A percentile compares a stretch with the other conserved stretches of the same genome.
These are phyloP conservation scores for Holtermanniella nyarrowii DNA, from an alignment of 768 basidiomycete species.

Conservation along the genomic window DNA sequence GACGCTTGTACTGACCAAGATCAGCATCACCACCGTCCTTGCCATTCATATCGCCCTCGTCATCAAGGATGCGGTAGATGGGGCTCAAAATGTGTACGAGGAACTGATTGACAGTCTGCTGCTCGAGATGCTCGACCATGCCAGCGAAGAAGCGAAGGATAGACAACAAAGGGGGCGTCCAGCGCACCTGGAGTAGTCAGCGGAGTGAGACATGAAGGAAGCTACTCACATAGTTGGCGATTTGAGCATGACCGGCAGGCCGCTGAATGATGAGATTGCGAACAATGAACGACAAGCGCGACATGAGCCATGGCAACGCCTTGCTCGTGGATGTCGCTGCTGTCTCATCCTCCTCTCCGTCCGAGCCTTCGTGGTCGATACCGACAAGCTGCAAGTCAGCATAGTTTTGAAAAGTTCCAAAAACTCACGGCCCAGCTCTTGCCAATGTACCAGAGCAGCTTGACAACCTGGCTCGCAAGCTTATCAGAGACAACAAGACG, in stretches of 20 bases:
- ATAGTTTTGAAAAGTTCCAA: background rate
- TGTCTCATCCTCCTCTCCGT: slow-evolving; percentile 18
- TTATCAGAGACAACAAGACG: slow-evolving; percentile 44
- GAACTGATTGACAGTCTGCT: slow-evolving; percentile 53
- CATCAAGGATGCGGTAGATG: slow-evolving; percentile 74
- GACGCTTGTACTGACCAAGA: slow-evolving; percentile 17
- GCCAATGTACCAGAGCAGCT: slow-evolving; percentile 85
- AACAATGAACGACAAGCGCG: slow-evolving; percentile 79
- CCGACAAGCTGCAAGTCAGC: background rate
- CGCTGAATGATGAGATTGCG: slow-evolving; percentile 32
- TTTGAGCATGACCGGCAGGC: slow-evolving; percentile 19
- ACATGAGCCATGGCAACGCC: slow-evolving; percentile 85
- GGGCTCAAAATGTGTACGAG: slow-evolving; percentile 78
- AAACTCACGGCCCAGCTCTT: slow-evolving; percentile 53
- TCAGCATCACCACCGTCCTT: slow-evolving; percentile 14
- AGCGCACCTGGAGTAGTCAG: slow-evolving; percentile 51
- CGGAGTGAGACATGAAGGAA: slow-evolving; percentile 3
- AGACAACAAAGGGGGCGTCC: slow-evolving; percentile 70
- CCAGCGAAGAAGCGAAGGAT: slow-evolving; percentile 90
- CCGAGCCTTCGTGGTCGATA: slow-evolving; percentile 16
- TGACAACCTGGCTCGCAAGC: slow-evolving; percentile 58
- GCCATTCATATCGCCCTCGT: slow-evolving; percentile 47
- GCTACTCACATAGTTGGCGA: background rate
- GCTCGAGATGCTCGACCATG: slow-evolving; percentile 64
- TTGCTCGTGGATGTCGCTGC: slow-evolving; percentile 30